A percentile compares a stretch with the other conserved stretches of the same genome.
Evolutionary conservation across 2,329 filamentous ascomycete species (phyloP).

Genomic region (Ceratocystis destructans): DNA sequence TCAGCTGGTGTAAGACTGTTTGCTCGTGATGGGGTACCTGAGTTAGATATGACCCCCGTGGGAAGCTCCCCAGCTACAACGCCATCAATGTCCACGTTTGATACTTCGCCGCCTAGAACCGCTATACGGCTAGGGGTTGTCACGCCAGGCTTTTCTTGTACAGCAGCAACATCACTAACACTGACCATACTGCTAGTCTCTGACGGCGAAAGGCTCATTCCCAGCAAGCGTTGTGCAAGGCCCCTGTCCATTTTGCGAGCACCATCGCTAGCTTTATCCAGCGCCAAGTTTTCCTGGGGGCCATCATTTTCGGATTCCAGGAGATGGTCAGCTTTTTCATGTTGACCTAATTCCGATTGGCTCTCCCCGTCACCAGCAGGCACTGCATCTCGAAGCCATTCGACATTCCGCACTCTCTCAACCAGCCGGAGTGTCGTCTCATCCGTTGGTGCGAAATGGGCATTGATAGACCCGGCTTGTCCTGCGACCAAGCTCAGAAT

Average conservation of each 20-base stretch:
- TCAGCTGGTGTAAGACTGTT: conserved; percentile 11
- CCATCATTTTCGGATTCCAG: conserved; percentile 23
- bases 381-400: conserved; percentile 43
- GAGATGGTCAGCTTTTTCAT: background rate
- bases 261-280: background rate
- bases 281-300: background rate
- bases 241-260: conserved; percentile 24
- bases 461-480: conserved; percentile 42
- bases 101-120: conserved; percentile 6
- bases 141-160: conserved; percentile 69
- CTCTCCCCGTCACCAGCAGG: background rate
- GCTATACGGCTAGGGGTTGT: conserved; percentile 58
- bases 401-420: conserved; percentile 57
- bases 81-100: conserved; percentile 16
- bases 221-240: conserved; percentile 47
- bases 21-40: conserved; percentile 2
- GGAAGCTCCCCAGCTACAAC: conserved; percentile 17
- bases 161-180: conserved; percentile 62
- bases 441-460: conserved; percentile 68
- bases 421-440: conserved; percentile 68
- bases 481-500: conserved; percentile 50
- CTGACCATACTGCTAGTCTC: conserved; percentile 61
- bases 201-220: conserved; percentile 53
- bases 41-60: conserved; percentile 4
- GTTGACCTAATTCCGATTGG: background rate